Evolutionary conservation across 139 green algal genomes (phyloP).

Genomic region (Marvania coccoides): DNA sequence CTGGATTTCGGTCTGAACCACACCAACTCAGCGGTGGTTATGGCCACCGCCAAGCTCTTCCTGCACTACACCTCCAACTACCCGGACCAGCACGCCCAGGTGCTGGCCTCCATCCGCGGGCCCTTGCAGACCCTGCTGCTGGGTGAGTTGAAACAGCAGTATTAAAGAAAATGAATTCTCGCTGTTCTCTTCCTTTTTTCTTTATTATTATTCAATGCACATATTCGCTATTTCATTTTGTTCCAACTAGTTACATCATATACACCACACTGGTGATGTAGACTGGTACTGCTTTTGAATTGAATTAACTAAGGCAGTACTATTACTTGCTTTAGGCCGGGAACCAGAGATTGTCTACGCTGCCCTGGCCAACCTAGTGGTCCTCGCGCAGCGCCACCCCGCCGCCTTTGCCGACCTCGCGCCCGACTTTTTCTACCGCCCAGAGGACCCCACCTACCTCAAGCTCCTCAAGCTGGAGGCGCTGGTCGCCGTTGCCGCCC

Average conservation of each 20-base stretch:
- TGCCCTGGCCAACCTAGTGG: slow-evolving; percentile 77
- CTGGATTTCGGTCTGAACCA: slow-evolving; percentile 87
- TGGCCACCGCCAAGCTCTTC: slow-evolving; percentile 88
- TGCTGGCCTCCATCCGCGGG: not conserved
- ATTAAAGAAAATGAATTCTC: no score
- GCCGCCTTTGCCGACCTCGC: slow-evolving; percentile 55
- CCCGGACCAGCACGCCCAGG: slow-evolving; percentile 79
- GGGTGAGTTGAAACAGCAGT: no score
- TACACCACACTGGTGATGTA: no score
- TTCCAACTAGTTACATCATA: no score
- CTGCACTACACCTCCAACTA: slow-evolving; percentile 85
- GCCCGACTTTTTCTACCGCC: slow-evolving; percentile 84
- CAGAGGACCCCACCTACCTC: slow-evolving; percentile 86
- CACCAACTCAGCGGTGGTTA: slow-evolving; percentile 84
- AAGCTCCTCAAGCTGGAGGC: slow-evolving; percentile 94
- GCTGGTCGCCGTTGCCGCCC: slow-evolving; percentile 71
- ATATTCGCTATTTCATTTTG: no score
- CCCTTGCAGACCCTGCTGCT: slow-evolving; percentile 76
- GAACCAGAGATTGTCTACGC: slow-evolving; percentile 71
- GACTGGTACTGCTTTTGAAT: no score
- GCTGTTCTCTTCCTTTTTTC: no score
- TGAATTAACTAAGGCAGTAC: no score
- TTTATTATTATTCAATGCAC: no score
- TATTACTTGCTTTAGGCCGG: no score
- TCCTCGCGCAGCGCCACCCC: slow-evolving; percentile 74